Base-by-base conservation (phyloP, 176 grass and related monocot genomes). In the Oryza rufipogon region DNA sequence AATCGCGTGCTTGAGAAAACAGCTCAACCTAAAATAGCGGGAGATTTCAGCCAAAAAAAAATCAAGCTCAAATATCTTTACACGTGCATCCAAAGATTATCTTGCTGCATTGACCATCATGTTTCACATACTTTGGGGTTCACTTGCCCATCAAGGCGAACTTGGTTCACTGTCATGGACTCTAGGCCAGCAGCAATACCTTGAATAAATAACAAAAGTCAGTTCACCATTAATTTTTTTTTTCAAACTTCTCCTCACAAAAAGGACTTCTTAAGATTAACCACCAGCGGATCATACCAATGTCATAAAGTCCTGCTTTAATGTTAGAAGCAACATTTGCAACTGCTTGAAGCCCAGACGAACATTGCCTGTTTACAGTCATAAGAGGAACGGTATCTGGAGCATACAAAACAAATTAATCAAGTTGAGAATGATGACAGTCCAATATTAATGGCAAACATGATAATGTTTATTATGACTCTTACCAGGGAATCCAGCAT, bases 141-240 rank as follows among this genome's bases (percentile, higher is more conserved):
- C 74, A 70, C 39, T 81, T 73, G 46, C 19, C 80, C 80, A 46
- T 70, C 74, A 68, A 76, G 49, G 74, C 16, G 5, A 79, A 91
- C 84, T 92, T 56, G 60, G 75, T 98, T 81, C 36, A 87, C 80
- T 28, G 91, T 94, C 91, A 96, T 99, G 12, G 93, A 96, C 89
- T 99, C 96, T 64, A 99, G 34, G 70, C 96, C 91, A 83, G 93
- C 91, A 80, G 91, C 96, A 89, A 99, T 92, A 88, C 96, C 96
- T 99, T 78, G 28, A 71, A 73, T 39, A 46, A 48, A 77, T 9
- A 81, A 86, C 16, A 66, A 34, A 34, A 89, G 2, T 22, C 58
- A 86, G 76, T 74, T 68, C n/a, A 39, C 6, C n/a, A 33, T 54
- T 54, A 9, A 73, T 0, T 32, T 32, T 32, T 83, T 52, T 39